phyloP scores from a whole-genome alignment of 2,329 filamentous ascomycete species.

The Ophiostoma ulmi region DNA sequence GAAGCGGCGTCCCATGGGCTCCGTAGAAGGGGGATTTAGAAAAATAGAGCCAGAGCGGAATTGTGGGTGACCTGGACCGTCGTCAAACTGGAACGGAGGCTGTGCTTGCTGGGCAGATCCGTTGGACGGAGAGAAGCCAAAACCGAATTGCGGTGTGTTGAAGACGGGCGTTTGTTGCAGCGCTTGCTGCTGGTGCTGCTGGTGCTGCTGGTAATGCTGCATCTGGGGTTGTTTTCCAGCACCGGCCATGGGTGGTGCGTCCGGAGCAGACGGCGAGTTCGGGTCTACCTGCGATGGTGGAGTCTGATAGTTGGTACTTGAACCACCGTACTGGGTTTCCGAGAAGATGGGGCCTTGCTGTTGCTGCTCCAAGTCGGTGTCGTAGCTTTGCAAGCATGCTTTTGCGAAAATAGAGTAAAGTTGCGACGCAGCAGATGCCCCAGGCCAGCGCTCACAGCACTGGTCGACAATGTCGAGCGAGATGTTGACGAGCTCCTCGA shows the following conservation, averaged over 20 bases:
- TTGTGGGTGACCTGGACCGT: conserved; percentile 40
- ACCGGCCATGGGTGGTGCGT: conserved; percentile 33
- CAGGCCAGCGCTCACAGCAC: conserved; percentile 86
- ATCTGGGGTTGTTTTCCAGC: conserved; percentile 18
- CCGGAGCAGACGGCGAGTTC: conserved; percentile 45
- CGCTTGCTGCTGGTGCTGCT: conserved; percentile 32
- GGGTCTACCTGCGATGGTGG: conserved; percentile 46
- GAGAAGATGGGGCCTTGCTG: conserved; percentile 26
- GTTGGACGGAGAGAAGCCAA: conserved; percentile 53
- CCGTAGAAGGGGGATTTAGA: conserved; percentile 51
- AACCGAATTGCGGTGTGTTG: conserved; percentile 53
- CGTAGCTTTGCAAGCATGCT: conserved; percentile 84
- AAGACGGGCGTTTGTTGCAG: conserved; percentile 38
- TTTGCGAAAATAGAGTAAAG: conserved; percentile 81
- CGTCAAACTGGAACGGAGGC: conserved; percentile 23
- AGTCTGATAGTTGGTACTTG: conserved; percentile 37
- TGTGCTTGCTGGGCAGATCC: conserved; percentile 35
- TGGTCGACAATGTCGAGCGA: conserved; percentile 74
- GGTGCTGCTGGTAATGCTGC: conserved; percentile 30
- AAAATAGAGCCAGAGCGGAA: conserved; percentile 66
- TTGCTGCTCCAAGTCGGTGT: conserved; percentile 48
- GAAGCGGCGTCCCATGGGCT: conserved; percentile 52
- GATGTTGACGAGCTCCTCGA: conserved; percentile 67
- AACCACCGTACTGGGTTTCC: conserved; percentile 25
- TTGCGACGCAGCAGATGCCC: conserved; percentile 74